phyloP scores from a whole-genome alignment of 1,284 basidiomycete genomes.

The Vanrija sp. region DNA sequence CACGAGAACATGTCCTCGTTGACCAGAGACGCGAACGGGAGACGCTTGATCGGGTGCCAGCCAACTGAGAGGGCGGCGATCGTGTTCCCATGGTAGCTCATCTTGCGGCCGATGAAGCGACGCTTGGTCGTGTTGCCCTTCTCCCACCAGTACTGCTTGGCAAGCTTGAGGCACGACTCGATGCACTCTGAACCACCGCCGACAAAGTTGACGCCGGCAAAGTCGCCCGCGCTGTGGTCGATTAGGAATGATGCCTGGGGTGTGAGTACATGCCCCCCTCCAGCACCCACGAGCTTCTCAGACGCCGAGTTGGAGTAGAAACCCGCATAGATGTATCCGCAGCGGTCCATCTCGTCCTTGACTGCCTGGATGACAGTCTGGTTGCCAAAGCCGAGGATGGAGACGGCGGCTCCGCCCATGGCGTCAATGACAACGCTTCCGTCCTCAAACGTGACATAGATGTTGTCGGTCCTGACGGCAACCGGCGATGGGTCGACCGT shows the following conservation, averaged over 20 bases:
- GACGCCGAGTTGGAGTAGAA: background rate
- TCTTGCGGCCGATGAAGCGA: conserved; percentile 72
- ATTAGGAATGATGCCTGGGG: background rate
- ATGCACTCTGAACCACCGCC: conserved; percentile 28
- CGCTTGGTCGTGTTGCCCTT: conserved; percentile 63
- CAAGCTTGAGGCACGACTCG: conserved; percentile 33
- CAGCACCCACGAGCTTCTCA: background rate
- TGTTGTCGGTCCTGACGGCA: background rate
- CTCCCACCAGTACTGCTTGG: conserved; percentile 54
- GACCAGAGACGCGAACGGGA: conserved; percentile 58
- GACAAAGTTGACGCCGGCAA: background rate
- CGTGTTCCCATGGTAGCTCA: conserved; percentile 83
- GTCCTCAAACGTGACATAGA: background rate
- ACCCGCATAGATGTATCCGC: background rate
- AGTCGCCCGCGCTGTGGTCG: background rate
- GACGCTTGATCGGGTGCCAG: conserved; percentile 10
- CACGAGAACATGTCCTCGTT: conserved; percentile 22
- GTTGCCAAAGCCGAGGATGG: background rate
- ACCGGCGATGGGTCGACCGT: no score
- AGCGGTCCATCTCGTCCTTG: background rate
- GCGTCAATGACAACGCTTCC: background rate
- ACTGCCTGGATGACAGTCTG: background rate
- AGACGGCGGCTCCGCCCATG: background rate
- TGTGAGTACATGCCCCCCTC: no score
- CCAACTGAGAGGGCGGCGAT: conserved; percentile 50